phyloP scores from a whole-genome alignment of 768 basidiomycete species.

The Kwoniella pini region DNA sequence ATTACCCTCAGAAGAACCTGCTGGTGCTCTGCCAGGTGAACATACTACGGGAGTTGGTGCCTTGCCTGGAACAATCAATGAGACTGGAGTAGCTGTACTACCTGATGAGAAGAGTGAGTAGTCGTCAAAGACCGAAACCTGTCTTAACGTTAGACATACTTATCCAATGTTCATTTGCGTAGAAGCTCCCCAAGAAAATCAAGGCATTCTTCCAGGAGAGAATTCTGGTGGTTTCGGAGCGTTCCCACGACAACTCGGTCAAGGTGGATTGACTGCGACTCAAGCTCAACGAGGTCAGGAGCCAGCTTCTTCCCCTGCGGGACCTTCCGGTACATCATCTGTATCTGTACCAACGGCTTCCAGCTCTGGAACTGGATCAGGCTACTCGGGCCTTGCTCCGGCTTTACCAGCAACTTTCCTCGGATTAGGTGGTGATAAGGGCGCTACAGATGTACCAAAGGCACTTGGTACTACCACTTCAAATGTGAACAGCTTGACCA shows the following conservation, averaged over 20 bases:
- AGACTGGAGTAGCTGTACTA: slow-evolving; percentile 45
- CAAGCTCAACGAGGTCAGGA: background rate
- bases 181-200: slow-evolving; percentile 24
- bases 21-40: slow-evolving; percentile 40
- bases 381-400: slow-evolving; percentile 27
- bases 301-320: background rate
- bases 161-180: background rate
- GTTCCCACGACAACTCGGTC: slow-evolving; percentile 13
- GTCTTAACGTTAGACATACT: no score
- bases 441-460: slow-evolving; percentile 37
- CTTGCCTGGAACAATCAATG: slow-evolving; percentile 34
- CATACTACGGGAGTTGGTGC: slow-evolving; percentile 40
- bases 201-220: slow-evolving; percentile 35
- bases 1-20: slow-evolving; percentile 40
- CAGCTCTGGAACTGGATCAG: background rate
- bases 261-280: slow-evolving; percentile 5
- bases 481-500: background rate
- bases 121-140: no score
- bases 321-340: background rate
- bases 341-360: no score
- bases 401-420: slow-evolving; percentile 34
- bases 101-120: slow-evolving; percentile 42
- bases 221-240: slow-evolving; percentile 19
- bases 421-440: slow-evolving; percentile 33
- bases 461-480: slow-evolving; percentile 18